Base-by-base conservation (phyloP, 2,329 filamentous ascomycete species). In the Cladosporium sp. region DNA sequence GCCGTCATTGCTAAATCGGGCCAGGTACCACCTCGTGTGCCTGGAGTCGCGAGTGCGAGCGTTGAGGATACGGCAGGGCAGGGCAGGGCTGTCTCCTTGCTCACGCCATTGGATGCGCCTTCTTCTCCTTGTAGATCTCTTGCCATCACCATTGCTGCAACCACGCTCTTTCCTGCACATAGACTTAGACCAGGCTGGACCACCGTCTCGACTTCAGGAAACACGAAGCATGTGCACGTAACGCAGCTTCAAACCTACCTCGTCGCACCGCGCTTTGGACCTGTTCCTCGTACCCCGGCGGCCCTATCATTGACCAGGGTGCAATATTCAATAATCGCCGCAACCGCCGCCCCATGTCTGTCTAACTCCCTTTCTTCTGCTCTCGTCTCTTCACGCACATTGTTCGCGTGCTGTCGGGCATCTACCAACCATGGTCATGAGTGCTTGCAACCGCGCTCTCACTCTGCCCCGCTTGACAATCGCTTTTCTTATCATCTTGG, bases 401-500 rank as follows among this genome's bases (percentile, higher is more conserved):
- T 22, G 7, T 30, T 45, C 42, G 6, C 12, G 22, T 17, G 12
- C 25, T 11, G n/a, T 38, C 12, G 17, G 3, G 15, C 25, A 36
- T 15, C 17, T 55, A 30, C 34, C 20, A 45, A 40, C 15, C 34
- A 56, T 56, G 54, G 25, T 19, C 38, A 20, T 34, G n/a, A 38
- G 19, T 34, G 30, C 45, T 7, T 59, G 47, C 49, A 52, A 59
- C 38, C 66, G 66, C 56, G 64, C 59, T 54, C 54, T 67, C 38
- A 62, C 62, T 9, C 55, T 66, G 20, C 49, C 39, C 28, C 66
- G 66, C 42, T 28, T 69, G 14, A 61, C 62, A 45, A 38, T 66
- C 58, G 63, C 67, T 60, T 64, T 68, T 43, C 52, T 65, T 9
- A 17, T 68, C 39, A 34, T 69, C 7, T 58, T 66, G 47, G 64